Conservation (phyloP, 108 stramenopile species). For the Cyclotella sp. region DNA sequence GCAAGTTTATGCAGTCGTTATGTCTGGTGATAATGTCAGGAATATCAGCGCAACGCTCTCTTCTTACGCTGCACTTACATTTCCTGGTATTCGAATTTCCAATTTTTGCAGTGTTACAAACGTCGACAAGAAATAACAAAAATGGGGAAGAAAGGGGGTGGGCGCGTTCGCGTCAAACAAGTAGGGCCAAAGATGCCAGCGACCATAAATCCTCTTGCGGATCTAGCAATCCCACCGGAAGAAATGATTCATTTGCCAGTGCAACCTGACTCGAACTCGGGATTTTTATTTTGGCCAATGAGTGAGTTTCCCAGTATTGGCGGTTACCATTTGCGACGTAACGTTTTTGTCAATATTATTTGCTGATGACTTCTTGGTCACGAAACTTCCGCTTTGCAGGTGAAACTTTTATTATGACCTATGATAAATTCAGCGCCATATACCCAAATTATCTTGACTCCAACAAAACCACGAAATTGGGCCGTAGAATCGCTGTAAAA, state of each 20-base stretch:
- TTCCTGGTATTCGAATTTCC: no score
- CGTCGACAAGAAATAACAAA: background rate
- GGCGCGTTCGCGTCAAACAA: constrained; percentile 77
- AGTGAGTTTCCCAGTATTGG: constrained; percentile 48
- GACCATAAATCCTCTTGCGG: constrained; percentile 59
- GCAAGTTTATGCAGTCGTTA: no score
- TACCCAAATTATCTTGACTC: constrained; percentile 88
- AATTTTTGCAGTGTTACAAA: no score
- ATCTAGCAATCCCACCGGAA: constrained; percentile 62
- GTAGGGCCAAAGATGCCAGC: constrained; percentile 66
- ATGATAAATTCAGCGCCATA: constrained; percentile 59
- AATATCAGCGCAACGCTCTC: no score
- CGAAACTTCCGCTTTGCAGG: constrained; percentile 22
- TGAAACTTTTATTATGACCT: constrained; percentile 76
- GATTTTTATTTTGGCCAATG: constrained; percentile 80
- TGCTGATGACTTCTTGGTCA: background rate
- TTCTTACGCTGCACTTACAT: no score
- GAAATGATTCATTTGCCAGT: constrained; percentile 76
- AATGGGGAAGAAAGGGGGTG: constrained; percentile 77
- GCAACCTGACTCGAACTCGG: constrained; percentile 68
- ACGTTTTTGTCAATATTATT: background rate
- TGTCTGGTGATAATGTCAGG: no score
- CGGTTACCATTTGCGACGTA: constrained; percentile 4
- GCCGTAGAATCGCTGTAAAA: constrained; percentile 70
- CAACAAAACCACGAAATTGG: constrained; percentile 71